Evolutionary conservation across 164 flowering plant species (phyloP), one percentile per base, ranked within the genome.

Genomic region (Tinospora cordifolia): DNA sequence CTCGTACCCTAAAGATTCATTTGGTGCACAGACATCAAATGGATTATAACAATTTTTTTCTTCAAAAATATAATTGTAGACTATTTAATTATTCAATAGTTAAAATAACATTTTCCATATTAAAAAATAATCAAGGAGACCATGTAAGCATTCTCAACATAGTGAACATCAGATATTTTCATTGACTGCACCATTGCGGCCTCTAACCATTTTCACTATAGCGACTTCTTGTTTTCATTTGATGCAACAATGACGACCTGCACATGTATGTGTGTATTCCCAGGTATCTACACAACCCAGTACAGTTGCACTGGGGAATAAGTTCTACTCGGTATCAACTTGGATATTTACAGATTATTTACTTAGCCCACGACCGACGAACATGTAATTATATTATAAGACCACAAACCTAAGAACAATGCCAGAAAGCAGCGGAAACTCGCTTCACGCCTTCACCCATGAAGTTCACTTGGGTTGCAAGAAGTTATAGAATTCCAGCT

Each of bases 401-500:
- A n/a, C 21, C 58, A 17, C 58, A 51, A 51, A 51, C 60, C 60
- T 9, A 54, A 54, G 60, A 54, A n/a, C 60, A 17, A 8, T n/a
- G n/a, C n/a, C 9, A 19, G 47, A 9, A 44, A 44, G 47, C 12
- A 44, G 47, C 47, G 1, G 14, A 44, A 6, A 6, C 2, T 11
- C 2, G 14, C 47, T 14, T 44, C 60, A 54, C 6, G 60, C 24
- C 21, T 8, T 14, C 47, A 44, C 0, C 47, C 69, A 85, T 66
- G 82, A 80, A 27, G 83, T 60, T 71, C 76, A 78, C 51, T 84
- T 87, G 19, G 89, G 88, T 71, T 84, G 85, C 60, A 85, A 78
- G 65, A 87, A 85, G 81, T 86, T 86, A 81, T 84, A 88, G 71
- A 83, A 85, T 69, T 87, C 90, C 76, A 90, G 79, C 75, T 87